Base-by-base conservation (phyloP, 78 protist genomes). In the Corallochytrium limacisporum region DNA sequence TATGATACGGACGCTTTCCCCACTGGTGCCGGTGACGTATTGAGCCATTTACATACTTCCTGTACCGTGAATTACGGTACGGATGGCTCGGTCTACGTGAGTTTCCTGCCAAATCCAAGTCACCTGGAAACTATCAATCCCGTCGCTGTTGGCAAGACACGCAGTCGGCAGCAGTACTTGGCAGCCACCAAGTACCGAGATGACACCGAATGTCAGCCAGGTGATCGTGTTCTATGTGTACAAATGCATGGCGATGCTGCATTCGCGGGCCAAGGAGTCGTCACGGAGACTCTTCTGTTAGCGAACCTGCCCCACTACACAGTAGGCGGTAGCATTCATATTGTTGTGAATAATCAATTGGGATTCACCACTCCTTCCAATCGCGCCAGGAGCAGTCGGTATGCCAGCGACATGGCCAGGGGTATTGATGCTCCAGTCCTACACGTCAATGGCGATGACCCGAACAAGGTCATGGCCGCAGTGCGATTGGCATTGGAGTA, bases 231-330 rank as follows among this genome's bases (percentile, higher is more conserved):
- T 88, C 35, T 54, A 78, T 50, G 38, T 75, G 26, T 94, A 91
- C 74, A 94, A 94, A 47, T 93, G 16, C 98, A 93, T 67, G 98
- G 98, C 42, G 98, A 94, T 68, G 98, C 98, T 1, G 90, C 98
- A 33, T 80, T 94, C 42, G 69, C 92, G 0, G 98, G 95, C 15
- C 82, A 91, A 83, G 96, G 96, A 26, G 87, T 86, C 37, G 90
- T 89, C 31, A 60, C 63, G 35, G 97, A 92, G 72, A 54, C 89
- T 8, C 57, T 86, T 43, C 78, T 40, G 29, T 57, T 91, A 28
- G 36, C 82, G 29, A 71, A 79, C 53, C 49, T 91, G n/a, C 59
- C 65, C 22, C 72, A 74, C 32, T 91, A 81, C 75, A 49, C n/a
- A 15, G 53, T 43, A 26, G 75, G 72, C 31, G 96, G 96, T 56